phyloP scores from a whole-genome alignment of 108 stramenopile genomes.

The Skeletonema potamos region DNA sequence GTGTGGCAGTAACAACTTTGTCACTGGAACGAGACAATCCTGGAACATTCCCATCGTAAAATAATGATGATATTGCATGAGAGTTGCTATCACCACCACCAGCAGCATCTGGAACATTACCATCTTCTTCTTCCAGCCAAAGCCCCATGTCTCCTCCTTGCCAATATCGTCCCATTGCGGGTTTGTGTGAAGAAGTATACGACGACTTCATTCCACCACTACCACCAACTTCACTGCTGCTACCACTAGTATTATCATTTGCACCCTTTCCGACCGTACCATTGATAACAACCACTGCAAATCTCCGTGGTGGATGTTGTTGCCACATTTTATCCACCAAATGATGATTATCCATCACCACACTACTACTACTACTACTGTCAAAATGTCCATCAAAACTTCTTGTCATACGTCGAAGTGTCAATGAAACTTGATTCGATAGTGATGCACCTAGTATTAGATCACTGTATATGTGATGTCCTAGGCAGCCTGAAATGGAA shows the following conservation, averaged over 20 bases:
- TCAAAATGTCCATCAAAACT: constrained; percentile 18
- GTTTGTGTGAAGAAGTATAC: constrained; percentile 4
- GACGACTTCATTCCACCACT: background rate
- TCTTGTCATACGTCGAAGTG: constrained; percentile 35
- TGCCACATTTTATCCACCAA: background rate
- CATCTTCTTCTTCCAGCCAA: constrained; percentile 27
- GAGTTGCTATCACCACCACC: background rate
- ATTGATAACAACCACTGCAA: constrained; percentile 37
- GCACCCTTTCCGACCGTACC: constrained; percentile 33
- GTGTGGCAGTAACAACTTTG: constrained; percentile 28
- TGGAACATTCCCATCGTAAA: constrained; percentile 5
- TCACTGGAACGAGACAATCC: constrained; percentile 17
- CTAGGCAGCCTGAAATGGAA: constrained; percentile 46
- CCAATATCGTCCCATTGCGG: constrained; percentile 49
- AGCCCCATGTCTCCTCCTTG: constrained; percentile 40
- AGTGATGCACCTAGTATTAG: constrained; percentile 21
- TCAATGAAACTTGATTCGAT: constrained; percentile 33
- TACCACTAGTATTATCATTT: background rate
- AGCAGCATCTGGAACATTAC: background rate
- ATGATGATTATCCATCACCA: too few relatives aligned
- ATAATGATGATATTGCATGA: background rate
- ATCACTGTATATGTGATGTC: constrained; percentile 31
- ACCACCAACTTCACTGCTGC: background rate
- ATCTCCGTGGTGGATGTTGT: constrained; percentile 17
- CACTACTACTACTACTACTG: background rate